Evolutionary conservation across 75 land plant genomes (phyloP), one percentile per base, ranked within the genome.

Genomic region (Cupressus sempervirens): DNA sequence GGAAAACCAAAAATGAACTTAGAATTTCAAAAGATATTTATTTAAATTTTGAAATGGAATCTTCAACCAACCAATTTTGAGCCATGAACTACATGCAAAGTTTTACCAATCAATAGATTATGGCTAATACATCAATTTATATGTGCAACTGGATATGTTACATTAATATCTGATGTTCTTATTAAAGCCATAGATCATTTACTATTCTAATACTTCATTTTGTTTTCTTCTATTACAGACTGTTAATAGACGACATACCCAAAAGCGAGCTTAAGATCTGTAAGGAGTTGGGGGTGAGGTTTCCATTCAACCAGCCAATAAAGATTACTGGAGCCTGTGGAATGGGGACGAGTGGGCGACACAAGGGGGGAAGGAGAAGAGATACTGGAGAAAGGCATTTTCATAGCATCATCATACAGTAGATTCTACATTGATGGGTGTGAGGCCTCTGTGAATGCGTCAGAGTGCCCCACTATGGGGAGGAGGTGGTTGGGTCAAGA

Each of bases 261-360:
- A 88, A 90, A 29, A 76, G 93, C 11, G 87, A 90, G 1, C 90
- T 86, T 87, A 84, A 86, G 80, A 92, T 90, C 92, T 86, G 77
- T 87, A 83, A 80, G 84, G 87, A 87, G 8, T 38, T 88, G 68
- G 90, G 92, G 14, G 92, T 91, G 83, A 35, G 90, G 23, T 92
- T 68, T 85, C 91, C 92, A 1, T 85, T 79, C 72, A 87, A 86
- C 75, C 87, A 90, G 84, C 92, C 92, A 48, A 91, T 90, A 88
- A 85, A 86, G 45, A 85, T 92, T 90, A 90, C 84, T 83, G 87
- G 18, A 90, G 92, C 86, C 76, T 92, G 43, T 92, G 93, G 93
- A 88, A 90, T 52, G 93, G 86, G 7, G 92, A 90, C 36, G 67
- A 87, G 29, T 92, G 93, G 93, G 93, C 93, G 0, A 92, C 93